Evolutionary conservation across 768 basidiomycete genomes (phyloP).

Genomic region (Cystobasidium tubakii): DNA sequence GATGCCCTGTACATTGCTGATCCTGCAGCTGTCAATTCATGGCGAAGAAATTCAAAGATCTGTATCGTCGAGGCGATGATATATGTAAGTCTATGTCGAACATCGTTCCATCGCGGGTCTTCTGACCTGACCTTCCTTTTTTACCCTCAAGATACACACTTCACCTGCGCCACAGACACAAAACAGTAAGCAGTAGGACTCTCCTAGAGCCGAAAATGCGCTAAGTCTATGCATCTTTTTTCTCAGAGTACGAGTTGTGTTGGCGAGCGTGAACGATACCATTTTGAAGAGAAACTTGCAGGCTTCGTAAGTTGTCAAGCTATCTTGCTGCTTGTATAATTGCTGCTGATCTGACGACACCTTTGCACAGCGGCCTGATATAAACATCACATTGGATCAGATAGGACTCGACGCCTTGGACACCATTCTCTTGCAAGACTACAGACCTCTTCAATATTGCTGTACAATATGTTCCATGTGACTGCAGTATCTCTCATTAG

Average conservation of each 20-base stretch:
- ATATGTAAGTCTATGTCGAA: slow-evolving; percentile 1
- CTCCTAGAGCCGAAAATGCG: not conserved
- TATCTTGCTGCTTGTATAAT: too few relatives aligned
- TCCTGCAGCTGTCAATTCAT: slow-evolving; percentile 18
- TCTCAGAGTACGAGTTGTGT: slow-evolving; percentile 21
- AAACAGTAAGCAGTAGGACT: slow-evolving; percentile 1
- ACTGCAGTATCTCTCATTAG: too few relatives aligned
- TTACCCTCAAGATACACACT: slow-evolving; percentile 4
- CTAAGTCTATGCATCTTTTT: not conserved
- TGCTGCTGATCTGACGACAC: too few relatives aligned
- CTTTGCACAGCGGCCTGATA: too few relatives aligned
- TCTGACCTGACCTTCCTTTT: not conserved
- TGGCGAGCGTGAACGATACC: slow-evolving; percentile 28
- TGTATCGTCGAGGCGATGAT: slow-evolving; percentile 12
- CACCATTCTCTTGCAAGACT: too few relatives aligned
- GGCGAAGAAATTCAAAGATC: slow-evolving; percentile 12
- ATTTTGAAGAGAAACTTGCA: slow-evolving; percentile 30
- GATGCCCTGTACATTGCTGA: not conserved
- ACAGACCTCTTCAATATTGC: too few relatives aligned
- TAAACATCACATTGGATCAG: too few relatives aligned
- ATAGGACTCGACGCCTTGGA: too few relatives aligned
- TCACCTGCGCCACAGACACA: slow-evolving; percentile 32
- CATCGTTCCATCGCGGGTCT: too few relatives aligned
- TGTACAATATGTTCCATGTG: too few relatives aligned
- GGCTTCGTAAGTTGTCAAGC: slow-evolving; percentile 2